Base-by-base conservation (phyloP, 352 stramenopile species). In the Phytopythium vexans region DNA sequence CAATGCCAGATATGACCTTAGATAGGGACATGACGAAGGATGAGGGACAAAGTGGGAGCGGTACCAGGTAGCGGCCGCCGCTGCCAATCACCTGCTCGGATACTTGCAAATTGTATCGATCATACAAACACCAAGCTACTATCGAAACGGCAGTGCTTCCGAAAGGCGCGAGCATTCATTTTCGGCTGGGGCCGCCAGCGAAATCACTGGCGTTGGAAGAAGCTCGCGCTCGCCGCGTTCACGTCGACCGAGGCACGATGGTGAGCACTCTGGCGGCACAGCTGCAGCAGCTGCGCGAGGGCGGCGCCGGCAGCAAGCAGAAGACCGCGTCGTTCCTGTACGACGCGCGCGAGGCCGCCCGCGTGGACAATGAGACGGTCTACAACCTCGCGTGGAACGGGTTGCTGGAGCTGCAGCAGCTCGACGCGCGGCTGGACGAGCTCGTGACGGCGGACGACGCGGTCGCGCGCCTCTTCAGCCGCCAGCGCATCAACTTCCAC, bases 371-470 rank as follows among this genome's bases (percentile, higher is more conserved):
- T 49, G 82, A 92, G 65, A 93, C 79, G 8, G 64, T 92, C 8
- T 95, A 88, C 66, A 92, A 95, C 61, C 65, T 91, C 49, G 85
- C 85, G 33, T 92, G 83, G 74, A 91, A 91, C 47, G 85, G 81
- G 0, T 54, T 95, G 39, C 61, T 92, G 39, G 77, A 90, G 68
- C 69, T 95, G 44, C 82, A 89, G 70, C 71, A 87, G 45, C 52
- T 92, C 48, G 85, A 93, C 66, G 79, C 74, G 16, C 58, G 60
- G 21, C 88, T 95, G 45, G 82, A 92, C 46, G 74, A 49, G 45
- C 76, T 92, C 41, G 35, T 54, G 16, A 73, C 90, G 41, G 58
- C 59, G 12, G 75, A 81, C 65, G 54, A 70, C 14, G 67, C 67
- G 38, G 60, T 86, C 6, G 62, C 71, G 36, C 68, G 69, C 16